Percentiles rank a stretch among this genome's conserved stretches.
phyloP scores from a whole-genome alignment of 2,329 filamentous ascomycete genomes.

The Stachybotrys elegans region DNA sequence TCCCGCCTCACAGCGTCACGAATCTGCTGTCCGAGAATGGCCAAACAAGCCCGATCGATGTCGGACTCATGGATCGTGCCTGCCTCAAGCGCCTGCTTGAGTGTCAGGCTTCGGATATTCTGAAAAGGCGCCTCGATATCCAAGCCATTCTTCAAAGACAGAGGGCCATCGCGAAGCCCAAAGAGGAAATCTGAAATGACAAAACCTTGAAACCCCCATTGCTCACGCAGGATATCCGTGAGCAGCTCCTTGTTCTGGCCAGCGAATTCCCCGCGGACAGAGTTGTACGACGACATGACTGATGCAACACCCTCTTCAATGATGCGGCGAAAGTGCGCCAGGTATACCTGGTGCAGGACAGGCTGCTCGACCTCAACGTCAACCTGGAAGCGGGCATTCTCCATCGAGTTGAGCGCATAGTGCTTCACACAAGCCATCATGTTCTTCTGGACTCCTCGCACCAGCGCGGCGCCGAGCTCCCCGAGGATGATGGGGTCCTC shows the following conservation, averaged over 20 bases:
- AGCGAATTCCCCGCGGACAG: constrained; percentile 12
- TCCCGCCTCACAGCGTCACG: constrained; percentile 2
- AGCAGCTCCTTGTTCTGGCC: constrained; percentile 14
- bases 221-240: constrained; percentile 9
- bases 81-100: constrained; percentile 2
- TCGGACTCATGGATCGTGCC: constrained; percentile 1
- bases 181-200: constrained; percentile 15
- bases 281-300: constrained; percentile 16
- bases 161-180: constrained; percentile 9
- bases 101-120: constrained; percentile 6
- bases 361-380: constrained; percentile 11
- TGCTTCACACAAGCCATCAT: constrained; percentile 18
- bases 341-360: constrained; percentile 14
- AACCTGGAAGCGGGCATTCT: constrained; percentile 15
- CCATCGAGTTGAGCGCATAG: constrained; percentile 17
- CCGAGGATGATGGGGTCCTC: constrained; percentile 16
- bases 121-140: constrained; percentile 16
- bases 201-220: constrained; percentile 14
- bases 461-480: constrained; percentile 12
- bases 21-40: constrained; percentile 9
- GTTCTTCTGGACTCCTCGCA: constrained; percentile 12
- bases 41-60: constrained; percentile 5
- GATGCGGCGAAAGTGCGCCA: constrained; percentile 13
- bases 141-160: constrained; percentile 13
- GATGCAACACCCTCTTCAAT: constrained; percentile 11